A percentile compares a stretch with the other conserved stretches of the same genome.
phyloP scores from a whole-genome alignment of 352 stramenopile genomes.

The Globisporangium splendens region DNA sequence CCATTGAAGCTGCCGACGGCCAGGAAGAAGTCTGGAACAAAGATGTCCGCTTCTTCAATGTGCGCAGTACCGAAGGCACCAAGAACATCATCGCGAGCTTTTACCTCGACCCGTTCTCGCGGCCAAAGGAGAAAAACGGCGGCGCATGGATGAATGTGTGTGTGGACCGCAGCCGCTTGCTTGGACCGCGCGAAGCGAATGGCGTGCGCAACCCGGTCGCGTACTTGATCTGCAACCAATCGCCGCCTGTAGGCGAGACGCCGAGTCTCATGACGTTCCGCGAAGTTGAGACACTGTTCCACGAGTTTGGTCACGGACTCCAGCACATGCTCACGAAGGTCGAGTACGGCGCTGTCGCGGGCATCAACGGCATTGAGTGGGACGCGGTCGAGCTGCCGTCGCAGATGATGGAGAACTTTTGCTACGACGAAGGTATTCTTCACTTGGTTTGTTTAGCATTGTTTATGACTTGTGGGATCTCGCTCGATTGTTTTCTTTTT shows the following conservation, averaged over 20 bases:
- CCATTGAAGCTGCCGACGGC: constrained; percentile 82
- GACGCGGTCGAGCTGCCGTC: constrained; percentile 97
- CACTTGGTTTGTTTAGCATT: not conserved
- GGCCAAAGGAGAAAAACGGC: constrained; percentile 95
- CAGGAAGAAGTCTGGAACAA: constrained; percentile 88
- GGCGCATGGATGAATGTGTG: constrained; percentile 98
- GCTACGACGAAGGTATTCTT: constrained; percentile 86
- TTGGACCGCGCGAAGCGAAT: constrained; percentile 55
- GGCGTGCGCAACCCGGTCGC: constrained; percentile 89
- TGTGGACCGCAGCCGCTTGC: constrained; percentile 89
- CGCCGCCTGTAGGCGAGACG: constrained; percentile 88
- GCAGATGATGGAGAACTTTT: constrained; percentile 99
- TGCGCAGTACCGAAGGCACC: constrained; percentile 67
- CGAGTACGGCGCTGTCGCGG: constrained; percentile 93
- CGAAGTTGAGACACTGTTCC: constrained; percentile 96
- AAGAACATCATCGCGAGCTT: constrained; percentile 91
- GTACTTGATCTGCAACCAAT: constrained; percentile 98
- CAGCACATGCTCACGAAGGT: constrained; percentile 99
- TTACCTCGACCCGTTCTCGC: constrained; percentile 96
- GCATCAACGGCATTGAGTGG: constrained; percentile 98
- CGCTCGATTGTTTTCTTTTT: constrained; percentile 45
- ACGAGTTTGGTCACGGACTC: constrained; percentile 95
- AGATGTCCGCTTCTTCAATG: constrained; percentile 96
- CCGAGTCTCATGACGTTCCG: constrained; percentile 98
- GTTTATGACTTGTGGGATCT: constrained; percentile 29